A percentile compares a stretch with the other conserved stretches of the same genome.
phyloP scores from a whole-genome alignment of 306 rosid species.

The Cucumis melo region DNA sequence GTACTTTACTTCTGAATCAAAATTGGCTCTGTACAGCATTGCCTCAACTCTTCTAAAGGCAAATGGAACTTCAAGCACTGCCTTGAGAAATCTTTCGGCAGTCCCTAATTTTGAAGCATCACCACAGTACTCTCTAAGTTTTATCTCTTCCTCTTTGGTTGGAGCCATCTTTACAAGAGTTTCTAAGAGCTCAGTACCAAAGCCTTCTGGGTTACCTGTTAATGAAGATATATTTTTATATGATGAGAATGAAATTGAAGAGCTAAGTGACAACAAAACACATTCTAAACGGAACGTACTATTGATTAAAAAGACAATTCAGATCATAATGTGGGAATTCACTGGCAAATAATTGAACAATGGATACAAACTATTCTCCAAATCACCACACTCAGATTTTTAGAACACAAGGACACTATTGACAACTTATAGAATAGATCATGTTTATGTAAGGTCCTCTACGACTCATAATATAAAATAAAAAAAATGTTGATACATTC shows the following conservation, averaged over 20 bases:
- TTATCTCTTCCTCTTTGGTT: slow-evolving; percentile 95
- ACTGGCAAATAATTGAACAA: neutral
- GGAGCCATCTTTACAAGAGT: slow-evolving; percentile 99
- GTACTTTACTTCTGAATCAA: slow-evolving; percentile 79
- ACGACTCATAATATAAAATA: neutral
- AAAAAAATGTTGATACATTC: neutral
- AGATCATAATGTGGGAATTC: neutral
- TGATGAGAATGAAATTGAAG: slow-evolving; percentile 9
- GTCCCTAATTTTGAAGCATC: slow-evolving; percentile 79
- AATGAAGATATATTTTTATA: slow-evolving; percentile 11
- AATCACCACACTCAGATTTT: neutral
- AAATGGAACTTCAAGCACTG: slow-evolving; percentile 76
- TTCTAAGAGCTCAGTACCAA: slow-evolving; percentile 89
- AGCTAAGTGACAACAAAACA: neutral
- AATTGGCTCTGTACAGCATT: slow-evolving; percentile 93
- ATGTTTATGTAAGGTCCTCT: too few species aligned
- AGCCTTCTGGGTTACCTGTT: slow-evolving; percentile 87
- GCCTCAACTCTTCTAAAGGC: slow-evolving; percentile 97
- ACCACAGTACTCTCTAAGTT: slow-evolving; percentile 58
- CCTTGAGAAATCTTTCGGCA: slow-evolving; percentile 90
- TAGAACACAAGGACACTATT: too few species aligned
- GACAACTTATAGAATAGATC: too few species aligned
- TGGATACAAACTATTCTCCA: neutral
- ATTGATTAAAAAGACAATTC: neutral
- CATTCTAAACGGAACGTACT: neutral